phyloP scores from a whole-genome alignment of 139 green algal species.

The Chlamydomonas eustigma region DNA sequence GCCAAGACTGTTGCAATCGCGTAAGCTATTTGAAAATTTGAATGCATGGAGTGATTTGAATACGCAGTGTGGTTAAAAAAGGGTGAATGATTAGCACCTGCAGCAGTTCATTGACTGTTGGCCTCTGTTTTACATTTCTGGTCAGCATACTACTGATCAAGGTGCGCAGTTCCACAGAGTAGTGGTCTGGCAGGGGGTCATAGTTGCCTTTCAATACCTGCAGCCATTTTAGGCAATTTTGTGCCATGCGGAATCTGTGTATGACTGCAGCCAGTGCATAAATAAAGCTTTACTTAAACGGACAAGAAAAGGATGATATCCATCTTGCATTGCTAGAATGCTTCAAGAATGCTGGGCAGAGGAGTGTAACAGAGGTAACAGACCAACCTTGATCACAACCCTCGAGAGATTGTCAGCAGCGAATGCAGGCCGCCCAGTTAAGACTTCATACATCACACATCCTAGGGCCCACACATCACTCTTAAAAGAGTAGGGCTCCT shows the following conservation, averaged over 20 bases:
- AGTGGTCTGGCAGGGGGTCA: constrained; percentile 30
- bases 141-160: constrained; percentile 39
- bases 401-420: constrained; percentile 37
- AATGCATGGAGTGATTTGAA: no score
- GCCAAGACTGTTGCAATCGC: no score
- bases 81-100: constrained; percentile 3
- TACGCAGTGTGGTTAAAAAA: no score
- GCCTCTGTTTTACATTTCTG: constrained; percentile 21
- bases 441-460: constrained; percentile 49
- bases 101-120: constrained; percentile 27
- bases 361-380: no score
- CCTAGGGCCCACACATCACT: constrained; percentile 50
- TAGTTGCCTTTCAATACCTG: constrained; percentile 44
- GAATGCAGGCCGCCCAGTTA: constrained; percentile 34
- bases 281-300: no score
- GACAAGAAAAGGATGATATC: no score
- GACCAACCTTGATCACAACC: constrained; percentile 36
- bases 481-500: constrained; percentile 46
- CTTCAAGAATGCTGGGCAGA: no score
- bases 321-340: no score
- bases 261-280: no score
- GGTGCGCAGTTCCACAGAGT: constrained; percentile 20
- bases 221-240: no score
- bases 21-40: no score
- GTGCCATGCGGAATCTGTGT: no score